Conservation (phyloP, 1,139 yeast genomes). For the Sugiyamaella castrensis region DNA sequence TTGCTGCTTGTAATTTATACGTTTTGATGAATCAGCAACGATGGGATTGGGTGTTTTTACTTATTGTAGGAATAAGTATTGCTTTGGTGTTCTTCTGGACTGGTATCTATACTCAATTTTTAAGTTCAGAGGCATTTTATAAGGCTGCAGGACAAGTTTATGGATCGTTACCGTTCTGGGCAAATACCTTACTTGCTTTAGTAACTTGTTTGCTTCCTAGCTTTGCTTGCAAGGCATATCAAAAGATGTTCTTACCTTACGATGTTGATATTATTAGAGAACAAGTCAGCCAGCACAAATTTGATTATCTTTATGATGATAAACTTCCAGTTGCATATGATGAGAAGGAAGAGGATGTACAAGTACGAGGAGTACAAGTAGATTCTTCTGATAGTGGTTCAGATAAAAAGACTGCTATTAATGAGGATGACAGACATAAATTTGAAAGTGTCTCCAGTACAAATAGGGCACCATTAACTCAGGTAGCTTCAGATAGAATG, state of each 20-base stretch:
- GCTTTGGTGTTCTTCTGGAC: slow-evolving; percentile 81
- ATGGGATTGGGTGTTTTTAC: slow-evolving; percentile 89
- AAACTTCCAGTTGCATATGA: slow-evolving; percentile 5
- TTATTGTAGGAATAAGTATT: slow-evolving; percentile 63
- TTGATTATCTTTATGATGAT: slow-evolving; percentile 15
- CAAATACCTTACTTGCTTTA: slow-evolving; percentile 68
- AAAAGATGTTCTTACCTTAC: slow-evolving; percentile 60
- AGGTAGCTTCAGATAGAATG: slow-evolving; percentile 13
- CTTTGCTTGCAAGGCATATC: slow-evolving; percentile 59
- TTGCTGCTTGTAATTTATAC: slow-evolving; percentile 75
- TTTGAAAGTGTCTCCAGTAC: not conserved
- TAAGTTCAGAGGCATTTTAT: slow-evolving; percentile 67
- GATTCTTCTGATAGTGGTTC: slow-evolving; percentile 18
- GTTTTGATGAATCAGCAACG: slow-evolving; percentile 78
- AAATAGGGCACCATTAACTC: slow-evolving; percentile 1
- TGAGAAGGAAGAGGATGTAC: slow-evolving; percentile 1
- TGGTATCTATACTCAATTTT: slow-evolving; percentile 76
- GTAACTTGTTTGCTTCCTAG: slow-evolving; percentile 73
- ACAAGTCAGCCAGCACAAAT: slow-evolving; percentile 30
- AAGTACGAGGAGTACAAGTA: slow-evolving; percentile 9
- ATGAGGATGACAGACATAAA: slow-evolving; percentile 1
- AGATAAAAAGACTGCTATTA: slow-evolving; percentile 6
- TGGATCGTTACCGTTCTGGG: slow-evolving; percentile 78
- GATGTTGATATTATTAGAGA: slow-evolving; percentile 89
- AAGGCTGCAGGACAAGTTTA: slow-evolving; percentile 73